Base-by-base conservation (phyloP, 2,329 filamentous ascomycete genomes). In the Microdochium trichocladiopsis region DNA sequence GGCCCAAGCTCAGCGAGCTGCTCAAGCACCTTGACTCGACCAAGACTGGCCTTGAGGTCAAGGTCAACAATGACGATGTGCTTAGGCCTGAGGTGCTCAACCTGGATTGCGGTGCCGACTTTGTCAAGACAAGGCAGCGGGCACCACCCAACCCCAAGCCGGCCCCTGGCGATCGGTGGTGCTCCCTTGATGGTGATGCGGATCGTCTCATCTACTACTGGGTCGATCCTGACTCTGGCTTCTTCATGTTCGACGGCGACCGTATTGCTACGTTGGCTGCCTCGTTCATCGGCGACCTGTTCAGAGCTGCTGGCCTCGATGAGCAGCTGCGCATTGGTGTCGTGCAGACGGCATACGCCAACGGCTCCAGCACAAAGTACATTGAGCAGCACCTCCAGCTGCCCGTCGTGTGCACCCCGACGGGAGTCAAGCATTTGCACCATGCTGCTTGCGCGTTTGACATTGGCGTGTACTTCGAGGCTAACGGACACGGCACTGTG, bases 141-240 rank as follows among this genome's bases (percentile, higher is more conserved):
- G 88, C 90, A 54, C 94, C 94, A 50, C 88, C 88, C 43, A 86
- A 76, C 25, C 93, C 90, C 51, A 90, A 92, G 67, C 88, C 88
- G 45, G 79, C 83, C 28, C 78, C 83, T 1, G 84, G 87, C 52
- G 86, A 87, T 57, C 87, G 94, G 54, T 93, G 85, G 77, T 93
- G 89, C 69, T 96, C 93, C 9, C 80, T 96, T 53, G 94, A 99
- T 61, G 94, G 94, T 51, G 94, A 99, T 66, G 94, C 94, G 16
- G 94, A 99, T 68, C 88, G 94, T 53, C 78, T 99, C 55, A 90
- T 97, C 53, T 97, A 95, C 77, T 96, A 96, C 76, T 96, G 91
- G 78, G 75, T 85, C 61, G 90, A 96, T 62, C 80, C 86, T 12
- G 84, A 91, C 58, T 87, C 83, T 52, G 83, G 86, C 23, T 99